Evolutionary conservation across 331 rosid species (phyloP).

Genomic region (Erythrophleum ivorense): DNA sequence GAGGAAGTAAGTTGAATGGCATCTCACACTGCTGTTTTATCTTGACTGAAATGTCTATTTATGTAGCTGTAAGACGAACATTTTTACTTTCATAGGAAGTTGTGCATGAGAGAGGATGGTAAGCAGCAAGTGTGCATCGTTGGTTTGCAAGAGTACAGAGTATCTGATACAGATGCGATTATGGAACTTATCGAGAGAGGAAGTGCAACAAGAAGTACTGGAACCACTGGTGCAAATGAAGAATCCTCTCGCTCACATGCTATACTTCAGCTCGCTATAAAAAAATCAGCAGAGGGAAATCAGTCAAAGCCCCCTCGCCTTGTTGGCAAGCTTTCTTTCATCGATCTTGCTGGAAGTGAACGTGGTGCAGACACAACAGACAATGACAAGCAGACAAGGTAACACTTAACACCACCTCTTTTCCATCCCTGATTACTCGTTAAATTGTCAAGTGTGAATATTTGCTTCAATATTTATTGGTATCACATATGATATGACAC

Average conservation of each 20-base stretch:
- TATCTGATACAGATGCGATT: conserved; percentile 65
- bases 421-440: too few relatives aligned
- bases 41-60: too few relatives aligned
- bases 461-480: too few relatives aligned
- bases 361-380: conserved; percentile 82
- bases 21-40: too few relatives aligned
- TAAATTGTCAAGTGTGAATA: too few relatives aligned
- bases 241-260: conserved; percentile 87
- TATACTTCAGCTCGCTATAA: conserved; percentile 76
- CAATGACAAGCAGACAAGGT: conserved; percentile 78
- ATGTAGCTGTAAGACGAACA: too few relatives aligned
- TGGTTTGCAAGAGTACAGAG: conserved; percentile 79
- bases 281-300: conserved; percentile 61
- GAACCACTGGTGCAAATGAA: too few relatives aligned
- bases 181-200: conserved; percentile 71
- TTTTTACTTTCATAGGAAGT: conserved; percentile 59
- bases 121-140: too few relatives aligned
- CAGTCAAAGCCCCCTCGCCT: conserved; percentile 68
- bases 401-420: too few relatives aligned
- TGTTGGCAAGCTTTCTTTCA: conserved; percentile 76
- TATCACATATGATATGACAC: too few relatives aligned
- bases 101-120: too few relatives aligned
- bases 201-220: conserved; percentile 66
- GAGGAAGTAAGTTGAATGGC: too few relatives aligned
- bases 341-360: conserved; percentile 91